Evolutionary conservation across 1,284 basidiomycete genomes (phyloP), one percentile per base, ranked within the genome.

Genomic region (Fistulinella staudtii): DNA sequence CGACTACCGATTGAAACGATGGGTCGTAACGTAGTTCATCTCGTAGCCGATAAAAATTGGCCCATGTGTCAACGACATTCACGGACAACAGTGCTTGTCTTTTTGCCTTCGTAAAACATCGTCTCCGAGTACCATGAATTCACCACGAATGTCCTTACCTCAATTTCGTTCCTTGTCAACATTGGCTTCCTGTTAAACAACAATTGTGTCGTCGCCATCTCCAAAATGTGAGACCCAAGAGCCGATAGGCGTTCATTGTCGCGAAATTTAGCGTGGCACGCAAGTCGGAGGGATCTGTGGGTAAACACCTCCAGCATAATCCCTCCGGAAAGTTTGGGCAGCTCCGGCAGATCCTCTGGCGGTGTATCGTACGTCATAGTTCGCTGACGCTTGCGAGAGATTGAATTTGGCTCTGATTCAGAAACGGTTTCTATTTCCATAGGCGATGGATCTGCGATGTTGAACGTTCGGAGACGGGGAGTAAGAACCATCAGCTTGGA

Each of bases 291-390:
- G 20, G 83, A 83, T 50, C 64, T 71, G 57, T 88, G 84, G 5
- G 81, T 83, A 56, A 76, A 84, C 36, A 85, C 77, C 52, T 82
- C 76, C 43, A 87, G 71, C 52, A 79, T 66, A 31, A 79, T 63
- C 38, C 82, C 76, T 48, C 73, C 74, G 33, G 64, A 61, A 43
- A 78, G 60, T 43, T 64, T 62, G 31, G 76, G 76, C 34, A 71
- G 53, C 35, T 66, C 59, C 36, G 71, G 69, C 27, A 69, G 52
- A 23, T 57, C 53, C 39, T 62, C 62, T 60, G 47, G 61, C 25
- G 46, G 45, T 51, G 50, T 59, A 46, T 58, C 51, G 47, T 56
- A 53, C 43, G 57, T 65, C 47, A 52, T 28, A 44, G 61, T 65
- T 48, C 63, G 64, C 40, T 55, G 54, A 41, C 61, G 64, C 43